Evolutionary conservation across 306 rosid genomes (phyloP), one percentile per base, ranked within the genome.

Genomic region (Cucurbita argyrosperma): DNA sequence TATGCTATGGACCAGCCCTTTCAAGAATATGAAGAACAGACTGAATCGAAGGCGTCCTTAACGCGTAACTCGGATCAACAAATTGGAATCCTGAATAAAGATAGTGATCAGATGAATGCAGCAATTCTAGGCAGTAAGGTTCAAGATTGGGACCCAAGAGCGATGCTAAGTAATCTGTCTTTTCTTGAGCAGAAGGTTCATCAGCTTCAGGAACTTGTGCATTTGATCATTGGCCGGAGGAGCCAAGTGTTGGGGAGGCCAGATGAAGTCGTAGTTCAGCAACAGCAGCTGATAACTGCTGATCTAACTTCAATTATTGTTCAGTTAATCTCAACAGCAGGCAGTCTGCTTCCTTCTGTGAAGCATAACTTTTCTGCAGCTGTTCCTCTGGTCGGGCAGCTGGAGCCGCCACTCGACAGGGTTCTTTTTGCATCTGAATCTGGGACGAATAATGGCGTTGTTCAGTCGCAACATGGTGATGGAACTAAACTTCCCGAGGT

Each of bases 321-420:
- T 80, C 99, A 95, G 68, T 75, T 95, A 82, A 88, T 95, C 84
- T 89, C 99, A 52, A 83, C 97, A 14, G 99, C 99, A 0, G 99
- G 97, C 40, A 85, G 87, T 77, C 97, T 95, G 79, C 96, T 95
- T 35, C 99, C 99, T 23, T 87, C 92, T 5, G 90, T 79, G 74
- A 87, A 89, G 84, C 84, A 81, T 76, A 82, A 80, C 11, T 80
- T 83, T 71, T 53, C 96, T 16, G 77, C 77, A 74, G 37, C 83
- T 0, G 40, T 65, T 70, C 81, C 92, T 43, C 74, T 81, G 46
- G 69, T 72, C 8, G 87, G 87, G 70, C 94, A 87, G 76, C 85
- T 79, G 50, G 80, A 82, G 59, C 88, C 81, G 59, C 89, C 81
- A 80, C 82, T 82, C 63, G 84, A 80, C 0, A 87, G 84, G 70